phyloP scores from a whole-genome alignment of 805 yeast genomes.

The Cyberlindnera maritima region DNA sequence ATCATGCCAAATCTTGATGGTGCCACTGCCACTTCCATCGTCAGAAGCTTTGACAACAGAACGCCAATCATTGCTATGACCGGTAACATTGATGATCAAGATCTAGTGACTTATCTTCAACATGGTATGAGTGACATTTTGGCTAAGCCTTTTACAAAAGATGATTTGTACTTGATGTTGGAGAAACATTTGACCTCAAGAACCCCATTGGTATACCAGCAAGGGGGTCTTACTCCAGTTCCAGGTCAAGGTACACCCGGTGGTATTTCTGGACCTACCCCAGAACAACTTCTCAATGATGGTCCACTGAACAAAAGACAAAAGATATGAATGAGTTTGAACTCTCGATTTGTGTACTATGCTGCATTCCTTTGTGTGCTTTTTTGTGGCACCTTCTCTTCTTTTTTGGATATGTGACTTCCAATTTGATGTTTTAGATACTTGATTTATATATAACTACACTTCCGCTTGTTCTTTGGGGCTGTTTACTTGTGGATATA shows the following conservation, averaged over 20 bases:
- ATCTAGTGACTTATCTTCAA: slow-evolving; percentile 72
- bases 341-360: too few species aligned
- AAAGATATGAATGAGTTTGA: too few species aligned
- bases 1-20: slow-evolving; percentile 90
- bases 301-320: slow-evolving; percentile 28
- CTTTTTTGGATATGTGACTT: too few species aligned
- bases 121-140: slow-evolving; percentile 92
- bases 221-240: not conserved
- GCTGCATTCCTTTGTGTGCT: not conserved
- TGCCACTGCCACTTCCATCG: slow-evolving; percentile 86
- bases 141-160: slow-evolving; percentile 91
- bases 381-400: too few species aligned
- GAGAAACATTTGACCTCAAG: slow-evolving; percentile 65
- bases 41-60: slow-evolving; percentile 75
- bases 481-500: too few species aligned
- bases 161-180: slow-evolving; percentile 74
- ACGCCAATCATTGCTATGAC: slow-evolving; percentile 96
- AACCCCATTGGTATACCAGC: slow-evolving; percentile 32
- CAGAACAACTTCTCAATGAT: slow-evolving; percentile 10
- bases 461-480: too few species aligned
- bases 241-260: not conserved
- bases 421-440: not conserved
- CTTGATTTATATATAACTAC: too few species aligned
- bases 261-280: not conserved
- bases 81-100: slow-evolving; percentile 81